Base-by-base conservation (phyloP, 345 rosid species). In the Raphanus raphanistrum region DNA sequence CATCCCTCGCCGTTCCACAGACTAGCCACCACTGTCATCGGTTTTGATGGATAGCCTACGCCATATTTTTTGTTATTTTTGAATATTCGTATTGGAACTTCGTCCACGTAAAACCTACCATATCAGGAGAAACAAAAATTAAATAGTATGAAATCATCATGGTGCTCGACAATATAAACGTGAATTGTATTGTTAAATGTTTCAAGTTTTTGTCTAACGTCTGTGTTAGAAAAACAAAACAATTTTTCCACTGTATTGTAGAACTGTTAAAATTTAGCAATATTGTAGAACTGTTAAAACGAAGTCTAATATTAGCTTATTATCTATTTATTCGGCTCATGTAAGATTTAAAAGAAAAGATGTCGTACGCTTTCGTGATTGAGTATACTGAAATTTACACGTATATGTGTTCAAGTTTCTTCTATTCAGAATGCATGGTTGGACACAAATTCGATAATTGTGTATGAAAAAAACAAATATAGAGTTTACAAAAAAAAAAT, bases 1-100 rank as follows among this genome's bases (percentile, higher is more conserved):
- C 91, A 92, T 7, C 17, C 38, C 0, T 85, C 86, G 12, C 91
- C 96, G 16, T 92, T 73, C 92, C 92, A 92, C 48, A 90, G 29
- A 81, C 92, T 90, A 59, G 77, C 91, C 67, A 76, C 79, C 38
- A 89, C 10, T 35, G 79, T 82, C 96, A 88, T 89, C 17, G 90
- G 80, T 27, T 82, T 54, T 33, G 85, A 66, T 3, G 89, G 90
- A 75, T 88, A 92, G 29, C 62, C 57, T 7, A 83, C 85, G 21
- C 88, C 90, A 26, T 35, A 25, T 0, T 12, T 63, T 66, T 26
- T 58, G n/a, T 75, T 80, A 82, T 90, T 92, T 79, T 86, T 84
- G 85, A 81, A 87, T 66, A 90, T 84, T 38, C 96, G 83, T 63
- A 89, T 86, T 45, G 97, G 94, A 41, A 71, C 36, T 8, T 79